Percentiles rank a stretch among this genome's conserved stretches.
Evolutionary conservation across 805 yeast genomes (phyloP).

Genomic region (Kurtzmaniella fragi): DNA sequence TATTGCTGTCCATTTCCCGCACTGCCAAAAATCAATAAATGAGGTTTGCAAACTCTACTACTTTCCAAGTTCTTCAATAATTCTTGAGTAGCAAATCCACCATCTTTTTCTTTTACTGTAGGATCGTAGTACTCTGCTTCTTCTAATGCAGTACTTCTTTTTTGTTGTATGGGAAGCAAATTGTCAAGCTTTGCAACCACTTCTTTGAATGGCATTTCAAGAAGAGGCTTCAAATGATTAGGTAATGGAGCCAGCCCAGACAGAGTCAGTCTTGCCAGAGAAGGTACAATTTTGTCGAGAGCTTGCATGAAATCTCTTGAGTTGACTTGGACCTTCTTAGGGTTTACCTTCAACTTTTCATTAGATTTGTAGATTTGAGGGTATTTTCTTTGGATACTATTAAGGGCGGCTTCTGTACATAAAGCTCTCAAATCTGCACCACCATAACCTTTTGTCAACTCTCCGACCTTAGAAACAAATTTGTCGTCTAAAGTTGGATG

Average conservation of each 20-base stretch:
- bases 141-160: constrained; percentile 50
- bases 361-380: constrained; percentile 86
- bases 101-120: constrained; percentile 50
- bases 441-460: constrained; percentile 90
- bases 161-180: constrained; percentile 52
- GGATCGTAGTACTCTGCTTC: constrained; percentile 65
- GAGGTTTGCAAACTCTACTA: constrained; percentile 76
- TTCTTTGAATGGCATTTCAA: constrained; percentile 45
- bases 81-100: constrained; percentile 68
- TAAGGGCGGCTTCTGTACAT: constrained; percentile 92
- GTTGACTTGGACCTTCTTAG: constrained; percentile 62
- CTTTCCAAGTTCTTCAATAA: constrained; percentile 43
- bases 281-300: constrained; percentile 81
- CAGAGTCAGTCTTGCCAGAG: constrained; percentile 82
- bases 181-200: constrained; percentile 46
- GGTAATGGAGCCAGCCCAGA: constrained; percentile 77
- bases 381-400: constrained; percentile 83
- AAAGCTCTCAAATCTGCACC: constrained; percentile 95
- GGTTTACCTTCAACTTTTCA: constrained; percentile 71
- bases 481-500: constrained; percentile 56
- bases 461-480: constrained; percentile 65
- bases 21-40: constrained; percentile 67
- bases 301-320: constrained; percentile 86
- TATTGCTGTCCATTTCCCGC: constrained; percentile 86
- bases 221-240: constrained; percentile 57